Evolutionary conservation across 73 alveolate species (phyloP), one percentile per base, ranked within the genome.

Genomic region (Paramecium pentaurelia): DNA sequence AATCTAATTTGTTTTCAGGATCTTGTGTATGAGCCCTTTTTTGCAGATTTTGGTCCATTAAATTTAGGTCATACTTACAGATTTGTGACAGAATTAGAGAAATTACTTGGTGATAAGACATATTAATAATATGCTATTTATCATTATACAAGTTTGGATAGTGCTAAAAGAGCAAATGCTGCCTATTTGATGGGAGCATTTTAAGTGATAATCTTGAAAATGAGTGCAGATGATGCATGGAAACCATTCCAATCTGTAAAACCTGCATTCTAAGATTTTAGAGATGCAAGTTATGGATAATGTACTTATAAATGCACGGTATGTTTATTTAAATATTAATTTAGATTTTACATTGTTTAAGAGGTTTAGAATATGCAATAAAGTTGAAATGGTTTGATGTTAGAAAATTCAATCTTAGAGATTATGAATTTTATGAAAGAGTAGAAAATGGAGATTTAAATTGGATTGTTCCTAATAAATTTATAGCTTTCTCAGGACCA

Each of bases 1-100:
- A 20, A 18, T 40, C 20, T 77, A 90, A 32, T 28, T 54, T 54
- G 32, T 54, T 68, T 70, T 27, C 49, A 95, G 60, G 98, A 96
- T 92, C 95, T 98, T 44, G 96, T 96, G 34, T 98, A 98, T 92
- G 99, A 96, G 95, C 97, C 99, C 9, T 98, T 96, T 92, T 96
- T 94, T 86, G 98, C 97, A 22, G 99, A 98, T 71, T 97, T 97
- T 85, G 99, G 99, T 20, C 99, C 99, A 1, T 95, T 97, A 34
- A 95, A 96, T 87, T 88, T 97, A 20, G 99, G 98, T 3, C 92
- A 90, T 71, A 95, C 97, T 4, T 98, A 97, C 87, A 86, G 95
- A 60, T 98, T 94, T 92, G 97, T 98, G 86, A 94, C 92, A 27
- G 98, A 96, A 77, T 95, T 97, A 10, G 97, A 97, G 59, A 95